Conservation (phyloP, 371 early-diverging fungal genomes). For the Mortierella sp. region DNA sequence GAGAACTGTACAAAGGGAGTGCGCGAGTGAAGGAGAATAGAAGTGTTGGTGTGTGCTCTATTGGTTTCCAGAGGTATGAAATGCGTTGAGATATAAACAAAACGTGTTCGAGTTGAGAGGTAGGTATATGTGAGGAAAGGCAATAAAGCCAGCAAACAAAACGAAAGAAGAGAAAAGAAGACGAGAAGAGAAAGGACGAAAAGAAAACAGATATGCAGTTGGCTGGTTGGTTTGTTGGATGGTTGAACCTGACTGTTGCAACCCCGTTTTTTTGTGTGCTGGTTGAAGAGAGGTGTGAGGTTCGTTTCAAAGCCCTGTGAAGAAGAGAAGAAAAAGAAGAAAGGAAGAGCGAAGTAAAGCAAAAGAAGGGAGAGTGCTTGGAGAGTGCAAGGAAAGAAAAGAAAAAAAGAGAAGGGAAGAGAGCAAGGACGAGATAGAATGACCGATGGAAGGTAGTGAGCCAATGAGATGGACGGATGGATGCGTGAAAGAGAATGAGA, state of each 20-base stretch:
- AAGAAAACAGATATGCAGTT: neutral
- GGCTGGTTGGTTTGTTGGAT: neutral
- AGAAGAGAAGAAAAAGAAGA: neutral
- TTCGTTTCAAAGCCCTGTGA: conserved; percentile 8
- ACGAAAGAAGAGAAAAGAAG: neutral
- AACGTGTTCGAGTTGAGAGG: neutral
- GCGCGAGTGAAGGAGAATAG: neutral
- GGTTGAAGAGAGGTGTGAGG: conserved; percentile 10
- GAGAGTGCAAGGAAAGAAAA: neutral
- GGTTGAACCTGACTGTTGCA: neutral
- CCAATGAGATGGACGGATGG: neutral
- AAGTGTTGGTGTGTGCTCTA: neutral
- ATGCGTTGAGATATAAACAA: neutral
- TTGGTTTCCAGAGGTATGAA: neutral
- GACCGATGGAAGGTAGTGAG: conserved; percentile 10
- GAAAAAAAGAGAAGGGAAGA: neutral
- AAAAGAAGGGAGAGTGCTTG: neutral
- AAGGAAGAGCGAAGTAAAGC: neutral
- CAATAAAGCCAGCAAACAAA: neutral
- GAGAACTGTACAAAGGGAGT: neutral
- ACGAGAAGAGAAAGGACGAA: neutral
- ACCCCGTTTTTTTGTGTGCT: conserved; percentile 2
- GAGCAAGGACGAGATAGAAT: conserved; percentile 1
- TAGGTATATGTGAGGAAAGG: conserved; percentile 1
- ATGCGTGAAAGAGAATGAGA: conserved; percentile 5